phyloP scores from a whole-genome alignment of 1,139 yeast genomes.

The Insectozyma bohioensis region DNA sequence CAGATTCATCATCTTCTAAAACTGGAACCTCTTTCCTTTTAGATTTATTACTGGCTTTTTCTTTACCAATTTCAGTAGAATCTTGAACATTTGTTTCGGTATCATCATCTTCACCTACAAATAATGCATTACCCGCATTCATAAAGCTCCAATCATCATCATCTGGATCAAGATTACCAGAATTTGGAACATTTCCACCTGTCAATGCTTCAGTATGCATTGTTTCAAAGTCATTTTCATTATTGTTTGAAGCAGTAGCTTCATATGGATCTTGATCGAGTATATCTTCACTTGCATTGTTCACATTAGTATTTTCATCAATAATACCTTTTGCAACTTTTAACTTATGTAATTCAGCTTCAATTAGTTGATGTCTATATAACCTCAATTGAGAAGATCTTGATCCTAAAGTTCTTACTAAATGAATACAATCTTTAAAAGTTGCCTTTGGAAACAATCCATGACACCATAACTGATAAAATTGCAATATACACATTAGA shows the following conservation, averaged over 20 bases:
- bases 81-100: slow-evolving; percentile 1
- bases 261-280: slow-evolving; percentile 2
- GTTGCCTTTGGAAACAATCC: slow-evolving; percentile 75
- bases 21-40: no score
- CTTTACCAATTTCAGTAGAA: no score
- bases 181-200: neutral
- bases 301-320: slow-evolving; percentile 15
- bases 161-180: neutral
- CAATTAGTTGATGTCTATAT: slow-evolving; percentile 39
- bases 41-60: no score
- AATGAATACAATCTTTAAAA: slow-evolving; percentile 57
- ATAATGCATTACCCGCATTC: slow-evolving; percentile 4
- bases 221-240: slow-evolving; percentile 30
- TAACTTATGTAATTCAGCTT: slow-evolving; percentile 33
- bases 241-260: neutral
- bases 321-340: slow-evolving; percentile 34
- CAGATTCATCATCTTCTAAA: neutral
- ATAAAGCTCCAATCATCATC: neutral
- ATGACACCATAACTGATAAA: slow-evolving; percentile 87
- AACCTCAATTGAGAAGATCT: slow-evolving; percentile 33
- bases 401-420: slow-evolving; percentile 34
- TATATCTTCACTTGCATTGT: slow-evolving; percentile 2
- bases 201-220: slow-evolving; percentile 18
- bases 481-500: slow-evolving; percentile 50
- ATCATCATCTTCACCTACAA: slow-evolving; percentile 3